Conservation (phyloP, 1,139 yeast species). For the Zygosaccharomyces sapae region DNA sequence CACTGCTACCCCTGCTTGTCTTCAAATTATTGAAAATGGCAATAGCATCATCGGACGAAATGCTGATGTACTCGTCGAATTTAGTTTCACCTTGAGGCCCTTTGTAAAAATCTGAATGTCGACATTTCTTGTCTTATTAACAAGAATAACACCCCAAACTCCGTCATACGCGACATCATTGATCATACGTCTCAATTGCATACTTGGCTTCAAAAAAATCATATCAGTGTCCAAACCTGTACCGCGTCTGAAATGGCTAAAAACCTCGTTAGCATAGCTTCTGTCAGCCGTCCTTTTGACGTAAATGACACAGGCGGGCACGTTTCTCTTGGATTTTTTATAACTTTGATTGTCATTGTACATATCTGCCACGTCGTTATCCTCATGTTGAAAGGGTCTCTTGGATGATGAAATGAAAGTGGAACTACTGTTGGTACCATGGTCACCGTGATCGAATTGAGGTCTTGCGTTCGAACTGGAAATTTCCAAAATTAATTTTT, state of each 20-base stretch:
- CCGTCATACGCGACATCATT: constrained; percentile 83
- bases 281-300: constrained; percentile 63
- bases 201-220: constrained; percentile 48
- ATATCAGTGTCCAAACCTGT: constrained; percentile 49
- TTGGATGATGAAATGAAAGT: constrained; percentile 36
- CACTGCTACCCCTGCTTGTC: constrained; percentile 35
- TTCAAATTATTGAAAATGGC: constrained; percentile 41
- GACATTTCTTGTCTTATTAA: constrained; percentile 53
- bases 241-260: constrained; percentile 48
- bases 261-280: constrained; percentile 53
- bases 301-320: constrained; percentile 62
- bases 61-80: constrained; percentile 75
- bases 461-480: constrained; percentile 56
- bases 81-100: constrained; percentile 64
- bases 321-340: constrained; percentile 35
- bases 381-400: constrained; percentile 34
- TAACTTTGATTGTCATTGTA: constrained; percentile 30
- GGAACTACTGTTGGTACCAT: constrained; percentile 36
- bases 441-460: constrained; percentile 37
- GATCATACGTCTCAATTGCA: constrained; percentile 51
- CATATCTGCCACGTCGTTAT: constrained; percentile 26
- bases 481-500: constrained; percentile 64
- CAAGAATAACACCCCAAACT: constrained; percentile 62
- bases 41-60: constrained; percentile 62
- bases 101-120: constrained; percentile 68